phyloP scores from a whole-genome alignment of 768 basidiomycete species.

The Kwoniella botswanensis region DNA sequence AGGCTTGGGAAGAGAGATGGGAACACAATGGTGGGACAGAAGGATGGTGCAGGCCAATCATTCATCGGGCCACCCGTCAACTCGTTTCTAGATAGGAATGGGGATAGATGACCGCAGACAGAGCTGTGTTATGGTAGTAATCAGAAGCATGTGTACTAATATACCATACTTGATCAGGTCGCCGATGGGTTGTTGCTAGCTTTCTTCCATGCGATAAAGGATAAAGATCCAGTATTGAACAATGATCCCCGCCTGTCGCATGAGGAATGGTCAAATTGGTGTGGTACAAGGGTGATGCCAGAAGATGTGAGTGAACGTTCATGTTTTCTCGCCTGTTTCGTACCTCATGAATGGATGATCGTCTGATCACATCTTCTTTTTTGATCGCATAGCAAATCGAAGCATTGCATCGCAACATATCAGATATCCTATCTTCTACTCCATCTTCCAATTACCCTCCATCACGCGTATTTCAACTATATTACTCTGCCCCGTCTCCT shows the following conservation, averaged over 20 bases:
- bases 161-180: slow-evolving; percentile 31
- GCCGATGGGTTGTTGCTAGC: slow-evolving; percentile 56
- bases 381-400: slow-evolving; percentile 49
- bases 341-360: background rate
- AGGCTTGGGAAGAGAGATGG: too few species aligned
- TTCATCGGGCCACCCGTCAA: too few species aligned
- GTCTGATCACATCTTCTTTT: background rate
- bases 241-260: slow-evolving; percentile 46
- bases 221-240: slow-evolving; percentile 52
- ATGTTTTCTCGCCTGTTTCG: background rate
- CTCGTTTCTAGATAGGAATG: background rate
- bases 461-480: slow-evolving; percentile 54
- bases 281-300: slow-evolving; percentile 53
- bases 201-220: slow-evolving; percentile 58
- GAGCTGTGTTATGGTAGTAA: too few species aligned
- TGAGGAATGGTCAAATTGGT: slow-evolving; percentile 57
- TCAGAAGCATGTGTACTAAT: too few species aligned
- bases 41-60: too few species aligned
- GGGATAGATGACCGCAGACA: background rate
- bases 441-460: slow-evolving; percentile 43
- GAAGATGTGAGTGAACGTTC: slow-evolving; percentile 47
- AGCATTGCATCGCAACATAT: slow-evolving; percentile 46
- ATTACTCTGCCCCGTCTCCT: slow-evolving; percentile 33
- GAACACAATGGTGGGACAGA: too few species aligned
- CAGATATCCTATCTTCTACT: slow-evolving; percentile 28